Base-by-base conservation (phyloP, 2,329 filamentous ascomycete species). In the Cladosporium sp. region DNA sequence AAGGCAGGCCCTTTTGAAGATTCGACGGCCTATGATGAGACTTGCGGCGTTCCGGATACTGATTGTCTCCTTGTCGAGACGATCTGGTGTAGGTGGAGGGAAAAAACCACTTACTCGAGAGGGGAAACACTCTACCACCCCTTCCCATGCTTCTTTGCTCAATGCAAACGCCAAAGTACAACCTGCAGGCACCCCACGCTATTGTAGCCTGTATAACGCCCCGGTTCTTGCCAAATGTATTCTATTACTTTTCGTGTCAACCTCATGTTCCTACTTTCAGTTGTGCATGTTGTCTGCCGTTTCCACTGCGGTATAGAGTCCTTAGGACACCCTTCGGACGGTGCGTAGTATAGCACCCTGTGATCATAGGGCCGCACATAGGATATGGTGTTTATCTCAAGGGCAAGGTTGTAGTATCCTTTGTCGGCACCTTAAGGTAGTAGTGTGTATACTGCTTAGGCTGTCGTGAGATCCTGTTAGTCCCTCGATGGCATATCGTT, bases 211-310 rank as follows among this genome's bases (percentile, higher is more conserved):
- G 30, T 57, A 57, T 57, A 39, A 57, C 54, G 54, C 54, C n/a
- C 48, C 32, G 30, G 21, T 57, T 57, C 54, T 53, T 57, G 54
- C 54, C 32, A 57, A 32, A 57, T 57, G 54, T 57, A 57, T 57
- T 57, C 54, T 57, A 57, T 32, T 46, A 23, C 3, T n/a, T 32
- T 54, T 57, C 21, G 54, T 57, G 54, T 57, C 32, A 26, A n/a
- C 53, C 13, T 36, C 36, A 5, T 10, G 5, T 46, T 46, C 8
- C 4, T 46, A 13, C 10, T 46, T 46, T n/a, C 21, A 11, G 10
- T 23, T 23, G 39, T 46, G 39, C 2, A 2, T 46, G n/a, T 21
- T 21, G n/a, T n/a, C n/a, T n/a, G n/a, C n/a, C n/a, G n/a, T n/a
- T n/a, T n/a, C n/a, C n/a, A n/a, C n/a, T n/a, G n/a, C n/a, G n/a